Evolutionary conservation across 2,329 filamentous ascomycete genomes (phyloP).

Genomic region (Aspergillus sp.): DNA sequence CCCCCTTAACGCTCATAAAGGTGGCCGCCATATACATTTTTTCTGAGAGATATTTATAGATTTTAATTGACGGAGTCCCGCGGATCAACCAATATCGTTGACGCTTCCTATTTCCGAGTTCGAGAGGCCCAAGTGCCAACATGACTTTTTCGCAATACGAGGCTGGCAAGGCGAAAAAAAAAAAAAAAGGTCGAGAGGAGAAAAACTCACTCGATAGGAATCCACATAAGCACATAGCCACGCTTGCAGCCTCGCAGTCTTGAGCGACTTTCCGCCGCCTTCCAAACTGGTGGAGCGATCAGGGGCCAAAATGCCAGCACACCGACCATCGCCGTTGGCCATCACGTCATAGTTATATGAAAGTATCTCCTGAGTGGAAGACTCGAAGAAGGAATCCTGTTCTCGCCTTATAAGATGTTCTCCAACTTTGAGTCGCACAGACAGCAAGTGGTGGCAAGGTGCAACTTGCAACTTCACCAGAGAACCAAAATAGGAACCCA

Average conservation of each 20-base stretch:
- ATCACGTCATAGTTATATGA: neutral
- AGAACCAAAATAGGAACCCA: neutral
- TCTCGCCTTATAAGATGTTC: neutral
- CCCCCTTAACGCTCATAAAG: too few species aligned
- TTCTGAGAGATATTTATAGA: conserved; percentile 5
- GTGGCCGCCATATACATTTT: neutral
- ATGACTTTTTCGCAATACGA: conserved; percentile 2
- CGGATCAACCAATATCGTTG: neutral
- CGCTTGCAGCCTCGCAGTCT: neutral
- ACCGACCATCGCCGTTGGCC: neutral
- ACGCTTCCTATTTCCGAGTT: neutral
- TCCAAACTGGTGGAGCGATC: conserved; percentile 4
- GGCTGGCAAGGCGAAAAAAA: neutral
- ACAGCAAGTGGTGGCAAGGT: neutral
- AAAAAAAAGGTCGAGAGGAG: neutral
- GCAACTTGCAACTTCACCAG: neutral
- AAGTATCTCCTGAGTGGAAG: neutral
- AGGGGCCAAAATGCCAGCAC: conserved; percentile 1
- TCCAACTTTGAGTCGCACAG: neutral
- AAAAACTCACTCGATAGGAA: neutral
- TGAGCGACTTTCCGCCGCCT: neutral
- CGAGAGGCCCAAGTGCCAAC: neutral
- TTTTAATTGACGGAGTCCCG: neutral
- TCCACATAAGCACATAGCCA: neutral
- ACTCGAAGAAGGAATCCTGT: neutral